These are phyloP conservation scores for Lachancea quebecensis DNA, from an alignment of 805 yeast genomes.

Conservation along the genomic window DNA sequence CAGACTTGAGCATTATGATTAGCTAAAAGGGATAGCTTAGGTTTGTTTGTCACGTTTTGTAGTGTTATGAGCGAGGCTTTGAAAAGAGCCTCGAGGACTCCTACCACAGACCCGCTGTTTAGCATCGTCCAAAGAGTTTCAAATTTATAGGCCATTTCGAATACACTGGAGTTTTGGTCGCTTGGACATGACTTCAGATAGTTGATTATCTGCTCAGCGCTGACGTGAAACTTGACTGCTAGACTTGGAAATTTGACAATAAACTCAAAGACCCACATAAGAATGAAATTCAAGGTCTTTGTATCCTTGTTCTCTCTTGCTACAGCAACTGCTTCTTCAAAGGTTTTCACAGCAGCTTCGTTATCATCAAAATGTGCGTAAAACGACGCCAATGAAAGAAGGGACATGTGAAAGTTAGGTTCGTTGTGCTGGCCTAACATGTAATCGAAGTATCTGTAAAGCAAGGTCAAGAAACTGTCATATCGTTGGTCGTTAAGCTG, in stretches of 20 bases:
- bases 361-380: slow-evolving; percentile 63
- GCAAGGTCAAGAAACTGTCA: slow-evolving; percentile 40
- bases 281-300: slow-evolving; percentile 59
- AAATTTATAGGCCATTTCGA: slow-evolving; percentile 57
- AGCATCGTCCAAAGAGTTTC: slow-evolving; percentile 51
- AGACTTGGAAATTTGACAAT: slow-evolving; percentile 60
- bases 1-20: slow-evolving; percentile 14
- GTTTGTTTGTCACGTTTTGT: slow-evolving; percentile 32
- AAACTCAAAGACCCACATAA: slow-evolving; percentile 69
- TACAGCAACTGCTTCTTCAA: slow-evolving; percentile 79
- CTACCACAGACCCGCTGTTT: slow-evolving; percentile 42
- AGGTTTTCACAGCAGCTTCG: slow-evolving; percentile 65
- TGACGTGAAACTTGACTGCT: slow-evolving; percentile 43
- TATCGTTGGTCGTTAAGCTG: slow-evolving; percentile 14
- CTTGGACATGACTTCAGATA: slow-evolving; percentile 36
- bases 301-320: slow-evolving; percentile 82
- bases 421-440: slow-evolving; percentile 61
- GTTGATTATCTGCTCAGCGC: slow-evolving; percentile 60
- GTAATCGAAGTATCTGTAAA: slow-evolving; percentile 63
- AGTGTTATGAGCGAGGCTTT: slow-evolving; percentile 52
- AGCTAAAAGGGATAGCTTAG: slow-evolving; percentile 17
- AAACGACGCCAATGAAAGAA: slow-evolving; percentile 62
- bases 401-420: slow-evolving; percentile 67
- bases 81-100: slow-evolving; percentile 47
- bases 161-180: slow-evolving; percentile 21